Evolutionary conservation across 495 filamentous ascomycete genomes (phyloP), one percentile per base, ranked within the genome.

Genomic region (Glarea lozoyensis): DNA sequence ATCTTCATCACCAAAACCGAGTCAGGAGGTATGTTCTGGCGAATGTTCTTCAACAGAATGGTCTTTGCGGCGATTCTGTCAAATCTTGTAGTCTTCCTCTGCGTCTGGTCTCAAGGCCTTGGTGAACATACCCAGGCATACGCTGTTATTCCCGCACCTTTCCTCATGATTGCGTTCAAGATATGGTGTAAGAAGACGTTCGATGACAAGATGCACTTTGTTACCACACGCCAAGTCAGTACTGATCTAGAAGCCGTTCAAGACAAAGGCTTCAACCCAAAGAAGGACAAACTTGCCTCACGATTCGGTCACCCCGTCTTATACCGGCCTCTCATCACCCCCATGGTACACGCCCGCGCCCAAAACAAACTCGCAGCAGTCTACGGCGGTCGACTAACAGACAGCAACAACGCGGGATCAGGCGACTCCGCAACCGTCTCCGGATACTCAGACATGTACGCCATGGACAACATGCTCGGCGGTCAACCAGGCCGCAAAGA

Each of bases 1-100:
- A 80, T 97, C 48, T 94, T 95, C 44, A 72, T 95, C 43, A 99
- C 92, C 18, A 98, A 96, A 62, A 90, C 82, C 30, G 92, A 99
- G 60, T 94, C 86, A 4, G 89, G 88, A 17, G 92, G 93, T n/a
- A 76, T 81, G 55, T 94, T 84, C 63, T 99, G 92, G 92, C 79
- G 86, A 27, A 62, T 87, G 2, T 50, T 97, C 23, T 92, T 85
- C 75, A 97, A 99, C 58, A 88, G 92, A 17, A 66, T 96, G 59
- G 58, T 99, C 25, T 88, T 96, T 56, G 88, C 78, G 12, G 71
- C 81, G 4, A 75, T 94, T 12, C 66, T 97, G 13, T 72, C 86
- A 41, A 90, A 94, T 53, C 43, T 84, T 29, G 72, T 94, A 46
- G 75, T 90, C 31, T 89, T 82, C 44, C 63, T 94, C 20, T 75